Evolutionary conservation across 2,329 filamentous ascomycete genomes (phyloP).

Genomic region (Cercospora janseana): DNA sequence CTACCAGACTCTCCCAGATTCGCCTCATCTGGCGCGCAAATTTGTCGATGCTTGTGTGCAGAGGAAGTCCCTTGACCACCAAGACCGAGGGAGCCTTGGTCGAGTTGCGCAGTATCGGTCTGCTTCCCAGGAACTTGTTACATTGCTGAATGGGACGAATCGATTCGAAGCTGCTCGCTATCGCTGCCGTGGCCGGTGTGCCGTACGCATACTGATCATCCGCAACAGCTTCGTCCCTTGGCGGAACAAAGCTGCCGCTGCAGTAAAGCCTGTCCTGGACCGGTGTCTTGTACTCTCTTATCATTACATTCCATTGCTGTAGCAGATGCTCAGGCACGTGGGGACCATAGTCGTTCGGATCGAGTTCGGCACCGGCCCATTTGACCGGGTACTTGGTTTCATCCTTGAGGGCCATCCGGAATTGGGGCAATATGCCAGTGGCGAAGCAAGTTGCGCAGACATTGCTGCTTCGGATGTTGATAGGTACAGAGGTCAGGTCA

Average conservation of each 20-base stretch:
- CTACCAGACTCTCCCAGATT: not conserved
- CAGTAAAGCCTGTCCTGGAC: constrained; percentile 10
- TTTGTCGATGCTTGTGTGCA: not conserved
- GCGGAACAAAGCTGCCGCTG: not conserved
- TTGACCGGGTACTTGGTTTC: constrained; percentile 10
- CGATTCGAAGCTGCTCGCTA: not conserved
- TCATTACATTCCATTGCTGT: not conserved
- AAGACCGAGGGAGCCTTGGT: not conserved
- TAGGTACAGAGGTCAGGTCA: not conserved
- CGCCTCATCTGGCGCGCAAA: not conserved
- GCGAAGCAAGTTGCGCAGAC: constrained; percentile 7
- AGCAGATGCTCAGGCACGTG: not conserved
- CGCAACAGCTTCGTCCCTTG: no score
- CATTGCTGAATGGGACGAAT: not conserved
- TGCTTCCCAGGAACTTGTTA: constrained; percentile 3
- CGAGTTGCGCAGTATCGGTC: not conserved
- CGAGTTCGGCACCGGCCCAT: not conserved
- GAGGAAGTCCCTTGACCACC: not conserved
- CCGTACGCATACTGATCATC: not conserved
- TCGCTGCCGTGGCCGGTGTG: not conserved
- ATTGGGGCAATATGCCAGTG: constrained; percentile 8
- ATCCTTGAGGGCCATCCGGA: constrained; percentile 3
- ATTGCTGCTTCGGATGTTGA: not conserved
- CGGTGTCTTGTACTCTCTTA: not conserved
- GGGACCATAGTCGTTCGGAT: not conserved